Conservation (phyloP, 108 stramenopile species). For the Pseudonitzschia pungens region DNA sequence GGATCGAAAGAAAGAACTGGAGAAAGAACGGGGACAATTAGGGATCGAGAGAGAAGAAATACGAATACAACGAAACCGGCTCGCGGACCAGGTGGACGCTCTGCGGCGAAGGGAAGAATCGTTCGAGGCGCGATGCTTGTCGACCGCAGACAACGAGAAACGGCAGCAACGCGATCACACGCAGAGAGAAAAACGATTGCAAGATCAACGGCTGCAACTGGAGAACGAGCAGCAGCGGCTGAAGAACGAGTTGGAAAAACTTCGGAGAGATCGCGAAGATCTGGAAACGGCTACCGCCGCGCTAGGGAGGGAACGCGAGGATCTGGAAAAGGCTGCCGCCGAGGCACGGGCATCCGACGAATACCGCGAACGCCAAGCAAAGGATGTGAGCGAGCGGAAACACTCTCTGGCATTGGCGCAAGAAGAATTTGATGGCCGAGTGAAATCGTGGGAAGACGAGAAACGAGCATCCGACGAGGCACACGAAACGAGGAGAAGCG, state of each 20-base stretch:
- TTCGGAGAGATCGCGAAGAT: conserved; percentile 41
- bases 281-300: conserved; percentile 4
- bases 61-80: conserved; percentile 1
- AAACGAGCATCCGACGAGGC: not conserved
- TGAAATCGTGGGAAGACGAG: conserved; percentile 10
- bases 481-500: not conserved
- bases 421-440: conserved; percentile 8
- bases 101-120: not conserved
- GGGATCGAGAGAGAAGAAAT: conserved; percentile 14
- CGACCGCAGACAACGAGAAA: not conserved
- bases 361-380: not conserved
- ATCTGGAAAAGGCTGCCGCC: conserved; percentile 2
- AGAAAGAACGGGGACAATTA: conserved; percentile 13
- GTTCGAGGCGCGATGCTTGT: not conserved
- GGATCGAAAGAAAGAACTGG: conserved; percentile 6
- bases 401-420: not conserved
- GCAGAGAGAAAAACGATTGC: conserved; percentile 6
- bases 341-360: not conserved
- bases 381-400: conserved; percentile 2
- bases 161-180: not conserved
- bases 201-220: conserved; percentile 26
- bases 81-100: conserved; percentile 3
- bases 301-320: conserved; percentile 31
- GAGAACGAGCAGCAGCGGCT: conserved; percentile 4
- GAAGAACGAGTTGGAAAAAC: conserved; percentile 12